Evolutionary conservation across 2,329 filamentous ascomycete genomes (phyloP).

Genomic region (Claviceps fusiformis): DNA sequence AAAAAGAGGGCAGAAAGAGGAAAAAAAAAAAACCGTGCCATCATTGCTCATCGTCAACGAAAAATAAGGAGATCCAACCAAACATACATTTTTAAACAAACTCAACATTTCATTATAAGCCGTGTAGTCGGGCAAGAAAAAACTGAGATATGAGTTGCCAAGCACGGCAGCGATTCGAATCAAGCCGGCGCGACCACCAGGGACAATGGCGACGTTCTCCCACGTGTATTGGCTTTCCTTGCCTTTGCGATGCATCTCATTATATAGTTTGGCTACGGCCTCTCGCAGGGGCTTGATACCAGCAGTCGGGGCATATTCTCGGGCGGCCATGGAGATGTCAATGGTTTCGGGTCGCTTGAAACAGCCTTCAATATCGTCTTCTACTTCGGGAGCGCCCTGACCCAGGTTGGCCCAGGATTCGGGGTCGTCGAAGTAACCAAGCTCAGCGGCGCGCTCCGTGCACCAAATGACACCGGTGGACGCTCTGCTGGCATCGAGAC

Average conservation of each 20-base stretch:
- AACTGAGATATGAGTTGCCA: slow-evolving; percentile 82
- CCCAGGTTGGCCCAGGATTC: slow-evolving; percentile 83
- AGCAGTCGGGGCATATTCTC: slow-evolving; percentile 88
- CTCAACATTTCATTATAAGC: slow-evolving; percentile 97
- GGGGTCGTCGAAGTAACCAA: slow-evolving; percentile 75
- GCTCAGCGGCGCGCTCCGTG: slow-evolving; percentile 73
- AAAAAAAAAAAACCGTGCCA: no score
- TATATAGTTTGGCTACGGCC: slow-evolving; percentile 85
- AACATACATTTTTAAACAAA: slow-evolving; percentile 69
- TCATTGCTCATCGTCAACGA: neutral
- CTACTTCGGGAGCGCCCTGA: slow-evolving; percentile 86
- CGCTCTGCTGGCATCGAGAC: slow-evolving; percentile 73
- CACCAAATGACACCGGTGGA: slow-evolving; percentile 94
- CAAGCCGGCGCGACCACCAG: slow-evolving; percentile 79
- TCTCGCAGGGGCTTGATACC: slow-evolving; percentile 84
- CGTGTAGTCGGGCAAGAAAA: slow-evolving; percentile 92
- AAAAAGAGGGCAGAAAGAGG: no score
- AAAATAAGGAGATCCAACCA: neutral
- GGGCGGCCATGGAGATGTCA: slow-evolving; percentile 61
- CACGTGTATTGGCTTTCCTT: slow-evolving; percentile 85
- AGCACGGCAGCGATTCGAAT: slow-evolving; percentile 91
- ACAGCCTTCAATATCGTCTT: slow-evolving; percentile 81
- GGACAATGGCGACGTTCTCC: slow-evolving; percentile 96
- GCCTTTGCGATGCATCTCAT: slow-evolving; percentile 77
- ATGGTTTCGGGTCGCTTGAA: slow-evolving; percentile 71